phyloP scores from a whole-genome alignment of 2,329 filamentous ascomycete species.

The Endoconidiophora laricicola region DNA sequence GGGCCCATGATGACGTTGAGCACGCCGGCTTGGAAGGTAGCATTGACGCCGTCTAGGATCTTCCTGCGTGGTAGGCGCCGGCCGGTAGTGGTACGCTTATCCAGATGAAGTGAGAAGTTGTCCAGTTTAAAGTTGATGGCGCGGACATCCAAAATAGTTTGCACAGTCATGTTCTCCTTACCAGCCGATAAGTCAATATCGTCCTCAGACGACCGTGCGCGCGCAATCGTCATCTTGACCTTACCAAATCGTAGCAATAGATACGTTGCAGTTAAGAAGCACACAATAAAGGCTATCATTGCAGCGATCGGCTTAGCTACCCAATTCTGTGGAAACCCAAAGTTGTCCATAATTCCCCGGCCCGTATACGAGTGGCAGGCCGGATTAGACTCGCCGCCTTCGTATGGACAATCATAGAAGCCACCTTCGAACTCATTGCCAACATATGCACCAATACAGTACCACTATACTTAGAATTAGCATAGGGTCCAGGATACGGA shows the following conservation, averaged over 20 bases:
- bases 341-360: conserved; percentile 47
- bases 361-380: conserved; percentile 54
- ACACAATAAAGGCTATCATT: conserved; percentile 42
- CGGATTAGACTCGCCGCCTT: conserved; percentile 44
- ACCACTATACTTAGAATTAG: conserved; percentile 33
- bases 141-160: conserved; percentile 34
- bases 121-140: conserved; percentile 50
- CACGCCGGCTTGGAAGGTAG: conserved; percentile 49
- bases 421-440: conserved; percentile 56
- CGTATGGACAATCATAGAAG: conserved; percentile 56
- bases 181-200: conserved; percentile 49
- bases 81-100: conserved; percentile 39
- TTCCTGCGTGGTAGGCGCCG: conserved; percentile 35
- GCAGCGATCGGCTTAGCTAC: conserved; percentile 48
- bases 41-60: conserved; percentile 50
- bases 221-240: conserved; percentile 53
- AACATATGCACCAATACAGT: conserved; percentile 52
- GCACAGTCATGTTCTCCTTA: conserved; percentile 49
- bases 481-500: background rate
- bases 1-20: conserved; percentile 70
- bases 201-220: conserved; percentile 30
- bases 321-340: conserved; percentile 54
- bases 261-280: conserved; percentile 45
- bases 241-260: conserved; percentile 46
- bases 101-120: conserved; percentile 44